Conservation (phyloP, 306 rosid genomes). For the Cucurbita pepo region DNA sequence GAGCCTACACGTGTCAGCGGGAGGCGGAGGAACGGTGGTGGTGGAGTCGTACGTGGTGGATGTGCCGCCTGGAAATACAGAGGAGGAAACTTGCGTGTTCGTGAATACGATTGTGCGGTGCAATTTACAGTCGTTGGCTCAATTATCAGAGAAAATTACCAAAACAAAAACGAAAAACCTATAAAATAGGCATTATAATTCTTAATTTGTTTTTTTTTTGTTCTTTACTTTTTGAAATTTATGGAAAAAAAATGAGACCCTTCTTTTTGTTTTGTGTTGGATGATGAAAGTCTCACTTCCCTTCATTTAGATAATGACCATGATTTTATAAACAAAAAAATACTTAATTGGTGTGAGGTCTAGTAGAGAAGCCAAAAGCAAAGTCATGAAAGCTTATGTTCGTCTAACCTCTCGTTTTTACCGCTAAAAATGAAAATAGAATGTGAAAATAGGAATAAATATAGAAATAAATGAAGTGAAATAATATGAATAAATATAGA, state of each 20-base stretch:
- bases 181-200: background rate
- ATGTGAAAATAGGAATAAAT: too few species aligned
- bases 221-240: background rate
- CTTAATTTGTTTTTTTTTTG: background rate
- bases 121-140: constrained; percentile 40
- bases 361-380: too few species aligned
- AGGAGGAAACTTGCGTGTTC: constrained; percentile 42
- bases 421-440: too few species aligned
- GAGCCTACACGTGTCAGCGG: constrained; percentile 18
- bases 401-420: too few species aligned
- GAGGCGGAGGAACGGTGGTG: constrained; percentile 24
- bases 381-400: too few species aligned
- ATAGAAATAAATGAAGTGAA: too few species aligned
- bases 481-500: too few species aligned
- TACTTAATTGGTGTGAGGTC: too few species aligned
- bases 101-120: constrained; percentile 48
- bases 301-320: too few species aligned
- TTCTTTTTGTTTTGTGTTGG: too few species aligned
- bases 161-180: background rate
- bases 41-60: constrained; percentile 51
- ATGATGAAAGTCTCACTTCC: too few species aligned
- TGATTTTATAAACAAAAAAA: too few species aligned
- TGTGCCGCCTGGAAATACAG: constrained; percentile 40
- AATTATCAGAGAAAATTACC: constrained; percentile 22
- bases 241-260: background rate